Base-by-base conservation (phyloP, 78 protist genomes). In the Paulinella micropora region DNA sequence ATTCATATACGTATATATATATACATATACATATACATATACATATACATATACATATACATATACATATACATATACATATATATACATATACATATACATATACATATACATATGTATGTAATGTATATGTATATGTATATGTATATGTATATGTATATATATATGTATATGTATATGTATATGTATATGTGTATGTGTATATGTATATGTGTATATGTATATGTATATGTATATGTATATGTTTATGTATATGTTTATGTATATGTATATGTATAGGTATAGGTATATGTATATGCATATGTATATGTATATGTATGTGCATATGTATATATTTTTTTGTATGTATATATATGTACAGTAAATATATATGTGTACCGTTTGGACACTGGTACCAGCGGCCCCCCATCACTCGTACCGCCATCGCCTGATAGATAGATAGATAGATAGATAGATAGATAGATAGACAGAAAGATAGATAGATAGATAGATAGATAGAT, bases 301-400 rank as follows among this genome's bases (percentile, higher is more conserved):
- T 51, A 15, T 51, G 6, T 51, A 51, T 51, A 51, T 51, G 15
- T 15, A 51, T 23, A 23, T 51, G 73, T 23, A 51, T 23, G 15
- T 51, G 15, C 73, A 51, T 23, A 51, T 51, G 15, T 23, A 51
- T 6, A 51, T 23, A 51, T 51, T 15, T 15, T 51, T 51, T 15
- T 23, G 73, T 23, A 51, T 51, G 6, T 51, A 51, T 23, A 51
- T 51, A 51, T 51, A 51, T 51, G 6, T 15, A 51, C 73, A 15
- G 15, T 6, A 51, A 51, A 51, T 51, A 51, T 51, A 15, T n/a
- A n/a, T n/a, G 15, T 15, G 15, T 23, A 81, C 84, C 84, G 84
- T 81, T 81, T 15, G 84, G 28, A 32, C 84, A 81, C 34, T 81
- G 9, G 84, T 81, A 81, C 84, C 84, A 81, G 34, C 84, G 84